A percentile compares a stretch with the other conserved stretches of the same genome.
Evolutionary conservation across 495 filamentous ascomycete genomes (phyloP).

Genomic region (Penicillium steckii): DNA sequence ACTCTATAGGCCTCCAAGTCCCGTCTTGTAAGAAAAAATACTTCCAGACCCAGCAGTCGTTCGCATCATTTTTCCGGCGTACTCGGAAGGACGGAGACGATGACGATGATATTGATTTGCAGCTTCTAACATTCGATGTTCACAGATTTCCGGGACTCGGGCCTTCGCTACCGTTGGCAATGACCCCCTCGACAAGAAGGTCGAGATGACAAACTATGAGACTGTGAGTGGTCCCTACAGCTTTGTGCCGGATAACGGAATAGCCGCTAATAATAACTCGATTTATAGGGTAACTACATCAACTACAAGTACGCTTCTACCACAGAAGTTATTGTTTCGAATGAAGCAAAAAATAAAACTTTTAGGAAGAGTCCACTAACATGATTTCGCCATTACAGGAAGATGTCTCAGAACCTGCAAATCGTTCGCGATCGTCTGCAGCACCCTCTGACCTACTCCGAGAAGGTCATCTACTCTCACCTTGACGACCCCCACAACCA

Average conservation of each 20-base stretch:
- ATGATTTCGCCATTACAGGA: slow-evolving; percentile 56
- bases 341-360: not conserved
- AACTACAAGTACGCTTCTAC: slow-evolving; percentile 64
- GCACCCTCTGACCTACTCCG: slow-evolving; percentile 89
- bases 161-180: slow-evolving; percentile 56
- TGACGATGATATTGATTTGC: slow-evolving; percentile 1
- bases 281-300: slow-evolving; percentile 66
- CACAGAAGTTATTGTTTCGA: not conserved
- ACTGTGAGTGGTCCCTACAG: slow-evolving; percentile 46
- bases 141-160: slow-evolving; percentile 50
- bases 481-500: slow-evolving; percentile 95
- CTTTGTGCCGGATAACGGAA: not conserved
- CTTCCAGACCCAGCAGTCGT: not conserved
- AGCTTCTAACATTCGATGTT: slow-evolving; percentile 15
- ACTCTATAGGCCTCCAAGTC: slow-evolving; percentile 44
- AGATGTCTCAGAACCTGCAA: slow-evolving; percentile 96
- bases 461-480: slow-evolving; percentile 99
- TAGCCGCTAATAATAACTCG: slow-evolving; percentile 17
- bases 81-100: slow-evolving; percentile 5
- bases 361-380: slow-evolving; percentile 28
- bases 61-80: slow-evolving; percentile 10
- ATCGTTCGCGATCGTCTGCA: slow-evolving; percentile 87
- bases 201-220: slow-evolving; percentile 78
- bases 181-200: slow-evolving; percentile 68
- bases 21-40: slow-evolving; percentile 50